phyloP scores from a whole-genome alignment of 331 rosid species.

The Quercus tomentella region DNA sequence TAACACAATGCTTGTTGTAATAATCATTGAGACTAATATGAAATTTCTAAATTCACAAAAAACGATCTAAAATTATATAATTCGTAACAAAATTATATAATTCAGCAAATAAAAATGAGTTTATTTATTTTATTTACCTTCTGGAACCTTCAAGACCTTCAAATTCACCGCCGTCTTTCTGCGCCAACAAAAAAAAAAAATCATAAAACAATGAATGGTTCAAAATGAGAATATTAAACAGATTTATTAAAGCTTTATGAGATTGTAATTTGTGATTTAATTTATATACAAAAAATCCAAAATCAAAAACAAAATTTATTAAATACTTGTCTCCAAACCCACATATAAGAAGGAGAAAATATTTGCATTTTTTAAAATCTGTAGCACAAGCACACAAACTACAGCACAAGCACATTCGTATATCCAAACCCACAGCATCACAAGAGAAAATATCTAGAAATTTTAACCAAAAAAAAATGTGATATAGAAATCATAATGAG shows the following conservation, averaged over 20 bases:
- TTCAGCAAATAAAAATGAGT: not conserved
- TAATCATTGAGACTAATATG: not conserved
- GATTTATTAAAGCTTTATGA: slow-evolving; percentile 8
- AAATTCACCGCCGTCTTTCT: slow-evolving; percentile 98
- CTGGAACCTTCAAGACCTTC: slow-evolving; percentile 96
- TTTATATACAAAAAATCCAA: not conserved
- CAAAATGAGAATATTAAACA: not conserved
- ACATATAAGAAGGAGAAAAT: no score
- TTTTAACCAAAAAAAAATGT: no score
- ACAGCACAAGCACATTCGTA: no score
- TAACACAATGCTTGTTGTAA: not conserved
- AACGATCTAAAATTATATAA: not conserved
- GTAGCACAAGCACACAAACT: no score
- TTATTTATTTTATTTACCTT: slow-evolving; percentile 46
- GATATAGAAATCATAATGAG: no score
- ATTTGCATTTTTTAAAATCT: no score
- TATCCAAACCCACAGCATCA: no score
- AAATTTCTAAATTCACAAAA: not conserved
- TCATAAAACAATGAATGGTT: slow-evolving; percentile 6
- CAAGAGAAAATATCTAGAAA: no score
- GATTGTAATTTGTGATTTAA: not conserved
- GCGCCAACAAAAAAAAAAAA: slow-evolving; percentile 5
- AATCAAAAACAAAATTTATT: no score
- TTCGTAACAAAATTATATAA: not conserved
- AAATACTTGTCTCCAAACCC: no score